These are phyloP conservation scores for Fusarium pseudograminearum DNA, from an alignment of 2,329 filamentous ascomycete species.

Conservation along the genomic window DNA sequence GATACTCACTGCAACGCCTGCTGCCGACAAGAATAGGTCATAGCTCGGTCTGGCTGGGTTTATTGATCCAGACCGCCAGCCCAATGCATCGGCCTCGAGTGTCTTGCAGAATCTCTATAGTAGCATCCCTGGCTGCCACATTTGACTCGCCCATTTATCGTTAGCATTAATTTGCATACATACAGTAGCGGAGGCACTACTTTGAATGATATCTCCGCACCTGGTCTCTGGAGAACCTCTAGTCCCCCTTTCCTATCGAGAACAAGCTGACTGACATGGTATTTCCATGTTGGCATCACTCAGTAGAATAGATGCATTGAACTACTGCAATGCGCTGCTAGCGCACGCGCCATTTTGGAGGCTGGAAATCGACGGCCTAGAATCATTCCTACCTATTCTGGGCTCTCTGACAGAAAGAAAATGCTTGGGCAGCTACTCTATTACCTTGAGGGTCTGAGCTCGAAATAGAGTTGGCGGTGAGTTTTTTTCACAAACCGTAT, in stretches of 20 bases:
- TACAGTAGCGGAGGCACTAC: conserved; percentile 10
- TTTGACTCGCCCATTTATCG: conserved; percentile 13
- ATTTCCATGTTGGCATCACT: conserved; percentile 34
- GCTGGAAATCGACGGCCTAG: conserved; percentile 37
- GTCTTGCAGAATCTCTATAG: conserved; percentile 35
- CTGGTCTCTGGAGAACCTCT: conserved; percentile 9
- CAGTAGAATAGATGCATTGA: conserved; percentile 39
- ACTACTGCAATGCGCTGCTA: conserved; percentile 46
- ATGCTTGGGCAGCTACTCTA: background rate
- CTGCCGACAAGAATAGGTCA: background rate
- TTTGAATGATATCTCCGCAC: conserved; percentile 24
- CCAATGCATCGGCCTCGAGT: conserved; percentile 24
- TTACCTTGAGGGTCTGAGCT: background rate
- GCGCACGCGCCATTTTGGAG: conserved; percentile 33
- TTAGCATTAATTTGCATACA: conserved; percentile 20
- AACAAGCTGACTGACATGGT: conserved; percentile 23
- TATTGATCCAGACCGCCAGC: conserved; percentile 37
- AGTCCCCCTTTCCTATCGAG: conserved; percentile 38
- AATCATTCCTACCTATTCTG: conserved; percentile 21
- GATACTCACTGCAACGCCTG: background rate
- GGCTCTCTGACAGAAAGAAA: conserved; percentile 1
- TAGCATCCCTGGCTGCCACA: conserved; percentile 25
- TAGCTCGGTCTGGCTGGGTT: background rate
- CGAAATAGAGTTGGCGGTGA: background rate
- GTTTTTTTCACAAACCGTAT: background rate